These are phyloP conservation scores for Gentiana straminea DNA, from an alignment of 257 asterid genomes.

Conservation along the genomic window DNA sequence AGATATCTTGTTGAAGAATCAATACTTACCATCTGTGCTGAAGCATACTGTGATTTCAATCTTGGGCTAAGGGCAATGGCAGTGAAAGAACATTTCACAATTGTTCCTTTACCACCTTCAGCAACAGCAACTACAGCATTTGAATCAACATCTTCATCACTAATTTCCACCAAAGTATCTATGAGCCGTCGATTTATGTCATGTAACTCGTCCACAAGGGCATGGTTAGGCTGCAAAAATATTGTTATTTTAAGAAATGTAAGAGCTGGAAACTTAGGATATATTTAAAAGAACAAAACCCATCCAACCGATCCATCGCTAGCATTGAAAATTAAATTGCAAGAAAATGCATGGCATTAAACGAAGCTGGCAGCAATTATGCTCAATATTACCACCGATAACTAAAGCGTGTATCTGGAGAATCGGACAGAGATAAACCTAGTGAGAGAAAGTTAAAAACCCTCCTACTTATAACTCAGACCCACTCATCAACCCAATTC, in stretches of 20 bases:
- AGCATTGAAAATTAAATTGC: not conserved
- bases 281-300: not conserved
- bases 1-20: constrained; percentile 7
- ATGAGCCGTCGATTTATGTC: constrained; percentile 74
- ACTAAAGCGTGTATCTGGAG: no score
- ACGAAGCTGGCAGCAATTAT: no score
- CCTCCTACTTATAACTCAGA: no score
- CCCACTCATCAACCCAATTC: no score
- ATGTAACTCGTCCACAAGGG: constrained; percentile 73
- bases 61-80: constrained; percentile 84
- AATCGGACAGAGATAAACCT: no score
- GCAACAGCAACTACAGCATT: constrained; percentile 65
- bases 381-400: no score
- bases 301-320: not conserved
- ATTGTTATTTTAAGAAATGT: constrained; percentile 5
- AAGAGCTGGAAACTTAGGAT: constrained; percentile 4
- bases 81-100: constrained; percentile 72
- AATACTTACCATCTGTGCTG: constrained; percentile 67
- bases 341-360: not conserved
- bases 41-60: constrained; percentile 80
- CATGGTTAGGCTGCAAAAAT: constrained; percentile 60
- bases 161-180: constrained; percentile 67
- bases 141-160: constrained; percentile 78
- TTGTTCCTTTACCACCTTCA: constrained; percentile 76
- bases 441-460: no score